A percentile compares a stretch with the other conserved stretches of the same genome.
Conservation (phyloP, 345 rosid genomes). For the Fremontodendron californicum region DNA sequence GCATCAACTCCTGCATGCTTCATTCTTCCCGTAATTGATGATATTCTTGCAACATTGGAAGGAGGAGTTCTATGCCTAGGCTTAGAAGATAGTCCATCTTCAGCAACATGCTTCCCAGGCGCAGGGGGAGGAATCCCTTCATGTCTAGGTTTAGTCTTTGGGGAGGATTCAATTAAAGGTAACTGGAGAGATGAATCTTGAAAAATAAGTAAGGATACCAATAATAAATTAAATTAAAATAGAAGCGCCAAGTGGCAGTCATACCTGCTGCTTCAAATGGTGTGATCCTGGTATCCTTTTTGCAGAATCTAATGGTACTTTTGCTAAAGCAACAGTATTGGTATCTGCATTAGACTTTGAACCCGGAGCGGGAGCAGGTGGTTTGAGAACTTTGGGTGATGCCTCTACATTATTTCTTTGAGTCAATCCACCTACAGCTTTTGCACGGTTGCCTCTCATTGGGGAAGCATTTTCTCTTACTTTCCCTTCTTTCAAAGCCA, state of each 20-base stretch:
- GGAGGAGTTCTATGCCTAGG: conserved; percentile 70
- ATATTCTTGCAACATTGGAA: conserved; percentile 45
- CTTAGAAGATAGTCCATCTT: conserved; percentile 52
- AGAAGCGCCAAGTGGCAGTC: conserved; percentile 5
- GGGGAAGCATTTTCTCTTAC: conserved; percentile 84
- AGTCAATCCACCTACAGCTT: conserved; percentile 37
- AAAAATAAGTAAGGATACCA: conserved; percentile 10
- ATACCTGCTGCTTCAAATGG: conserved; percentile 75
- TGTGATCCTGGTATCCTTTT: conserved; percentile 48
- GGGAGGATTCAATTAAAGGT: conserved; percentile 51
- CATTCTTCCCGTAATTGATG: conserved; percentile 46
- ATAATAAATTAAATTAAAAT: conserved; percentile 1
- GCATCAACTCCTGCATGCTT: conserved; percentile 47
- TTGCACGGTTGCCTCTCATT: conserved; percentile 58
- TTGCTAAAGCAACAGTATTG: conserved; percentile 33
- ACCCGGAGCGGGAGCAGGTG: conserved; percentile 42
- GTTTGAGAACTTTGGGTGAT: conserved; percentile 61
- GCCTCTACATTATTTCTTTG: conserved; percentile 60
- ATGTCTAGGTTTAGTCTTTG: conserved; percentile 66
- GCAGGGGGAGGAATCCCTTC: conserved; percentile 62
- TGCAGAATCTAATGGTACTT: conserved; percentile 44
- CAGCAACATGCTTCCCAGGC: conserved; percentile 44
- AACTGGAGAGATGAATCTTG: conserved; percentile 40
- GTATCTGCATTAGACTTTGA: conserved; percentile 50
- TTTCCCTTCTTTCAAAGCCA: conserved; percentile 90